Base-by-base conservation (phyloP, 1,284 basidiomycete genomes). In the Entoloma clypeatum region DNA sequence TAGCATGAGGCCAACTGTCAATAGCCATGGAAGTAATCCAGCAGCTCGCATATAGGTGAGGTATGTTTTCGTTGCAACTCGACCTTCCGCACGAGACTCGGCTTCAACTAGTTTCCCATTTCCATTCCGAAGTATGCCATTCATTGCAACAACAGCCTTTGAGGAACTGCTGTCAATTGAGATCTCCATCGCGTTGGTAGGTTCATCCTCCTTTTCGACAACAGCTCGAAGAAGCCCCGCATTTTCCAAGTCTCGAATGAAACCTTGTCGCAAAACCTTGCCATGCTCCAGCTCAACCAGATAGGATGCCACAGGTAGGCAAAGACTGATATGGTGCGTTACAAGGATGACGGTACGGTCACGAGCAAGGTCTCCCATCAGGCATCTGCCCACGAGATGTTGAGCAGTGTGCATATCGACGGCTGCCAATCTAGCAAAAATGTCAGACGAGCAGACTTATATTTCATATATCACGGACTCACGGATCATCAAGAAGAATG, bases 361-460 rank as follows among this genome's bases (percentile, higher is more conserved):
- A 19, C 68, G 66, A 48, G 82, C 72, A 3, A 92, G 67, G 1
- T 74, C 65, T 7, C 87, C 80, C 7, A 68, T 69, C 11, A 91
- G 63, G 50, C 85, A 81, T 45, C 77, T 65, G 39, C 74, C 66
- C 30, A 84, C 76, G 7, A 88, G 69, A 52, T 87, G 84, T 48
- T 82, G 78, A 29, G 87, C 86, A 2, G 88, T 92, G 55, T 92
- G 88, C 64, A 90, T 89, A 61, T 95, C 92, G 6, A 95, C 88
- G 1, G 91, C 90, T 0, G 87, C 84, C 9, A 95, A 70, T 3
- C 87, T 86, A 45, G 11, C 18, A 8, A 38, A 13, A 43, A 34
- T 26, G 36, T 39, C 31, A 43, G 18, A 10, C n/a, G 18, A 14
- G 14, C 29, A 39, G 33, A n/a, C 10, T n/a, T 11, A 36, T 36